Conservation (phyloP, 371 early-diverging fungal species). For the Choanephora cucurbitarum region DNA sequence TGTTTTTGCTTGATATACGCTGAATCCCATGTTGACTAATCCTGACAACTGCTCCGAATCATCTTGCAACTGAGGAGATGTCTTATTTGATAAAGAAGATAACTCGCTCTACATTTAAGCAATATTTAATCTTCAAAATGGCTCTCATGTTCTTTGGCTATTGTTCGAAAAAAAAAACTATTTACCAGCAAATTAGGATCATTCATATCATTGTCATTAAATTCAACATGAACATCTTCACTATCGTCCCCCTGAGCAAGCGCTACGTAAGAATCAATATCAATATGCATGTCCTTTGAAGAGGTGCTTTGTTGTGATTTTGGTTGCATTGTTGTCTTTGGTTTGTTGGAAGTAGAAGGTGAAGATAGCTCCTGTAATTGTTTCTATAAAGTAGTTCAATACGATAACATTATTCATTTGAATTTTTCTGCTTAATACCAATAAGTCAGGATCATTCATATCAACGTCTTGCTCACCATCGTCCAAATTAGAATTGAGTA, state of each 20-base stretch:
- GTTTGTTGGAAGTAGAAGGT: constrained; percentile 10
- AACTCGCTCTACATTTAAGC: constrained; percentile 37
- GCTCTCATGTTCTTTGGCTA: too few species aligned
- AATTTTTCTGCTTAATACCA: constrained; percentile 28
- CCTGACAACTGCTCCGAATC: not conserved
- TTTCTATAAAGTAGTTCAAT: constrained; percentile 26
- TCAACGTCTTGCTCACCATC: constrained; percentile 39
- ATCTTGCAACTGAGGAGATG: not conserved
- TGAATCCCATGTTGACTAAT: constrained; percentile 40
- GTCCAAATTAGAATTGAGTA: constrained; percentile 21
- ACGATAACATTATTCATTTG: not conserved
- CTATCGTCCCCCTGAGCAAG: constrained; percentile 38
- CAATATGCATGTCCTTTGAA: constrained; percentile 27
- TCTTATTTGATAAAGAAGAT: constrained; percentile 14
- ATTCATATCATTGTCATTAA: constrained; percentile 41
- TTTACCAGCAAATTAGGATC: constrained; percentile 48
- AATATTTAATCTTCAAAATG: too few species aligned
- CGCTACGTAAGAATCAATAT: constrained; percentile 42
- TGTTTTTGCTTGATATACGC: constrained; percentile 24
- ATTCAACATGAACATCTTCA: constrained; percentile 41
- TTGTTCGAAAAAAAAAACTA: too few species aligned
- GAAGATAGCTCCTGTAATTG: constrained; percentile 42
- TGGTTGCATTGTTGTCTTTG: constrained; percentile 9
- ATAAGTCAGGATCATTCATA: constrained; percentile 49
- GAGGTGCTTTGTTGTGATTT: not conserved